These are phyloP conservation scores for Stachybotrys echinatus DNA, from an alignment of 2,329 filamentous ascomycete genomes.

Conservation along the genomic window DNA sequence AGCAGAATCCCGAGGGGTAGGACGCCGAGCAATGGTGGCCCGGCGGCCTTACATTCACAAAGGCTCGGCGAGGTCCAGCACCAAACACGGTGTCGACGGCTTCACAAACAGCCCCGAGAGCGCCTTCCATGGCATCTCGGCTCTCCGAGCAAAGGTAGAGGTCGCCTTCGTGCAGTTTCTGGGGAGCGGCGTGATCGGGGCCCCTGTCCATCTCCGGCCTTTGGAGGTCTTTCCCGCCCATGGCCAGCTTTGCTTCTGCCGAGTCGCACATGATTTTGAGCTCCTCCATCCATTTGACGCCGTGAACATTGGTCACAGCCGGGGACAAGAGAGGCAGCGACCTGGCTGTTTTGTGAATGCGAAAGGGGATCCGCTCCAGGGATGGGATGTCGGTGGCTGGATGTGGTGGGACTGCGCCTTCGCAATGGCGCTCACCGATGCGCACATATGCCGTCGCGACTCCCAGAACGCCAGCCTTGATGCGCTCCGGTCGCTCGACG, in stretches of 20 bases:
- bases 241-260: constrained; percentile 72
- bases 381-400: constrained; percentile 52
- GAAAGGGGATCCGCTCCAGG: constrained; percentile 66
- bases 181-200: constrained; percentile 35
- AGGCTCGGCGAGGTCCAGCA: constrained; percentile 66
- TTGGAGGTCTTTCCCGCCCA: constrained; percentile 34
- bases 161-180: constrained; percentile 78
- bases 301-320: constrained; percentile 87
- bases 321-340: constrained; percentile 65
- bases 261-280: constrained; percentile 77
- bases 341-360: constrained; percentile 75
- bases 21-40: constrained; percentile 92
- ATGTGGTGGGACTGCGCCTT: constrained; percentile 62
- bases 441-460: constrained; percentile 84
- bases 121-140: constrained; percentile 80
- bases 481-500: constrained; percentile 87
- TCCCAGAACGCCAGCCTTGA: constrained; percentile 78
- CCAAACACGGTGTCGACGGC: constrained; percentile 81
- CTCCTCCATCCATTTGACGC: constrained; percentile 89
- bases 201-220: constrained; percentile 25
- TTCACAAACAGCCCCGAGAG: constrained; percentile 87
- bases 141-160: constrained; percentile 88
- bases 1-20: constrained; percentile 93
- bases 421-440: constrained; percentile 74
- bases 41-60: constrained; percentile 87